These are phyloP conservation scores for Helianthus tuberosus DNA, from an alignment of 129 eudicot species.

Conservation along the genomic window DNA sequence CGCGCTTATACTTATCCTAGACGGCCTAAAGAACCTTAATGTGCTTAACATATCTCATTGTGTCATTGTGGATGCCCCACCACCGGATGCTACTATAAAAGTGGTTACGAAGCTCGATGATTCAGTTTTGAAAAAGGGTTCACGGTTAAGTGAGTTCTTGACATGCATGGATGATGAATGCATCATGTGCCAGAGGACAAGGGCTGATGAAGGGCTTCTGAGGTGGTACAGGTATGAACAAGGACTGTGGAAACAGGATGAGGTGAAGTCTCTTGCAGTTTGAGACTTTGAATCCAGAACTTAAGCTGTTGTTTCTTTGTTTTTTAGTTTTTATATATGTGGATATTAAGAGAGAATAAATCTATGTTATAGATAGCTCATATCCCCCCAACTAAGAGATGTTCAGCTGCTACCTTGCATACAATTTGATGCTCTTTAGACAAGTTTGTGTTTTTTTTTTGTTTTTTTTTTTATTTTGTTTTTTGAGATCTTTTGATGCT, in stretches of 20 bases:
- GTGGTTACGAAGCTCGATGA: slow-evolving; percentile 46
- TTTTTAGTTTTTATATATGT: background rate
- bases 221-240: slow-evolving; percentile 85
- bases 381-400: too few species aligned
- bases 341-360: slow-evolving; percentile 17
- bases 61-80: slow-evolving; percentile 42
- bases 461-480: too few species aligned
- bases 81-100: slow-evolving; percentile 42
- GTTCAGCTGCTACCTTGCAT: background rate
- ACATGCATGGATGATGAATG: slow-evolving; percentile 57
- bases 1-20: slow-evolving; percentile 49
- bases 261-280: slow-evolving; percentile 59
- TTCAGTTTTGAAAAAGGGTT: slow-evolving; percentile 46
- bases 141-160: slow-evolving; percentile 41
- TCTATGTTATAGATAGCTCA: background rate
- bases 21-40: slow-evolving; percentile 48
- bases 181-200: slow-evolving; percentile 56
- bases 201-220: slow-evolving; percentile 64
- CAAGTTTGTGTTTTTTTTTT: background rate
- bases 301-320: background rate
- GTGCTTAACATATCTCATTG: slow-evolving; percentile 80
- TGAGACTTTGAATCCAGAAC: slow-evolving; percentile 22
- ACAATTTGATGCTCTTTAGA: background rate
- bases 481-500: background rate
- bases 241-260: slow-evolving; percentile 67